Percentiles rank a stretch among this genome's conserved stretches.
These are phyloP conservation scores for Serendipita sp. DNA, from an alignment of 768 basidiomycete species.

Conservation along the genomic window DNA sequence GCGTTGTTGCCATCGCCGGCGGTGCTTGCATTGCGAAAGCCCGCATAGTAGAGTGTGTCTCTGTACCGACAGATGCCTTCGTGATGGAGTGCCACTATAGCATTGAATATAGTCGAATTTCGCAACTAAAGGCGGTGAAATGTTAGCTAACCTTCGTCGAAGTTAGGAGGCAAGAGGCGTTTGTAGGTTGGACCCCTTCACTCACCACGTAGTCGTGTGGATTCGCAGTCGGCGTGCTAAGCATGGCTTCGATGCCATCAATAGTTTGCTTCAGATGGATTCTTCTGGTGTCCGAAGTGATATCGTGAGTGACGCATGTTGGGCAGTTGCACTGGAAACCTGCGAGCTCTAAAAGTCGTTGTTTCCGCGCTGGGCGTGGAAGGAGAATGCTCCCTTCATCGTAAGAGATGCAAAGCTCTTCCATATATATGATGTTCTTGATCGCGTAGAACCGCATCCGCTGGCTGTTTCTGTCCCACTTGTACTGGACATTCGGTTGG, in stretches of 20 bases:
- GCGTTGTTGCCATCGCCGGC: conserved; percentile 1
- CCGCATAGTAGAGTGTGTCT: background rate
- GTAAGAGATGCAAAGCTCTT: conserved; percentile 20
- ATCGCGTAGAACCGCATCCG: conserved; percentile 17
- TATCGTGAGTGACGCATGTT: background rate
- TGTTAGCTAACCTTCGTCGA: background rate
- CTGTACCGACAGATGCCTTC: background rate
- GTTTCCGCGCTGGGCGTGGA: background rate
- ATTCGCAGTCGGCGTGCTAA: no score
- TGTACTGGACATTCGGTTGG: conserved; percentile 16
- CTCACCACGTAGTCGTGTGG: no score
- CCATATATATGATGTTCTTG: conserved; percentile 15
- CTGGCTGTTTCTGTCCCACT: conserved; percentile 15
- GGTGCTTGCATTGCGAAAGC: background rate
- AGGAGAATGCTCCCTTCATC: background rate
- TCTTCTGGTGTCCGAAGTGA: background rate
- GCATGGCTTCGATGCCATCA: background rate
- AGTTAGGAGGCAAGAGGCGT: no score
- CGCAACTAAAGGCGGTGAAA: background rate
- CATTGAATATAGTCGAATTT: background rate
- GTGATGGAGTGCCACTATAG: background rate
- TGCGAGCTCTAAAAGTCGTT: background rate
- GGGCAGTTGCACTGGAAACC: background rate
- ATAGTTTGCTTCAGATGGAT: background rate
- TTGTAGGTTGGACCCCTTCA: no score